Conservation (phyloP, 257 asterid genomes). For the Nicotiana tomentosiformis region DNA sequence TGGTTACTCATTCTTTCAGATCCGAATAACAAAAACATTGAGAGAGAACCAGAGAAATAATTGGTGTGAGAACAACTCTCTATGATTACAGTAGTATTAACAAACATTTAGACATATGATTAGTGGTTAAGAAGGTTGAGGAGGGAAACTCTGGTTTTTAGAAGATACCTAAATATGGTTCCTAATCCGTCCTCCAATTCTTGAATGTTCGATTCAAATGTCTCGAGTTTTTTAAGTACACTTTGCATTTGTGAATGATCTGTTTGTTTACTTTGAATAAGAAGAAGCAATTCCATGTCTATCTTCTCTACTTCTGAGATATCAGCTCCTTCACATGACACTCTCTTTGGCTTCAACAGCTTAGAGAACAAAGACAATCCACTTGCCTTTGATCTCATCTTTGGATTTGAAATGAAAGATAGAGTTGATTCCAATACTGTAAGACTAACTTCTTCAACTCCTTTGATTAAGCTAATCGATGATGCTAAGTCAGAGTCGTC, state of each 20-base stretch:
- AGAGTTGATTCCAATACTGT: background rate
- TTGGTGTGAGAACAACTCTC: too few species aligned
- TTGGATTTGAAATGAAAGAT: slow-evolving; percentile 20
- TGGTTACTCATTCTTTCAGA: background rate
- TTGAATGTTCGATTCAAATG: slow-evolving; percentile 12
- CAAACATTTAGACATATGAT: background rate
- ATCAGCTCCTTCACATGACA: background rate
- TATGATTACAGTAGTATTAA: background rate
- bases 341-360: slow-evolving; percentile 12
- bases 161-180: slow-evolving; percentile 15
- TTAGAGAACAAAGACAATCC: slow-evolving; percentile 30
- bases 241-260: slow-evolving; percentile 1
- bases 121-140: slow-evolving; percentile 20
- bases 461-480: too few species aligned
- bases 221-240: slow-evolving; percentile 10
- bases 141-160: slow-evolving; percentile 27
- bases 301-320: background rate
- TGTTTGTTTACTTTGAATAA: slow-evolving; percentile 7
- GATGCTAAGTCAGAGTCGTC: too few species aligned
- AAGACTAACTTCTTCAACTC: too few species aligned
- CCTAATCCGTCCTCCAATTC: slow-evolving; percentile 19
- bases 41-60: too few species aligned
- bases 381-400: slow-evolving; percentile 17
- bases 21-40: too few species aligned
- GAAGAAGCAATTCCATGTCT: background rate